Percentiles rank a stretch among this genome's conserved stretches.
Evolutionary conservation across 2,329 filamentous ascomycete genomes (phyloP).

Genomic region (Coniochaeta sp.): DNA sequence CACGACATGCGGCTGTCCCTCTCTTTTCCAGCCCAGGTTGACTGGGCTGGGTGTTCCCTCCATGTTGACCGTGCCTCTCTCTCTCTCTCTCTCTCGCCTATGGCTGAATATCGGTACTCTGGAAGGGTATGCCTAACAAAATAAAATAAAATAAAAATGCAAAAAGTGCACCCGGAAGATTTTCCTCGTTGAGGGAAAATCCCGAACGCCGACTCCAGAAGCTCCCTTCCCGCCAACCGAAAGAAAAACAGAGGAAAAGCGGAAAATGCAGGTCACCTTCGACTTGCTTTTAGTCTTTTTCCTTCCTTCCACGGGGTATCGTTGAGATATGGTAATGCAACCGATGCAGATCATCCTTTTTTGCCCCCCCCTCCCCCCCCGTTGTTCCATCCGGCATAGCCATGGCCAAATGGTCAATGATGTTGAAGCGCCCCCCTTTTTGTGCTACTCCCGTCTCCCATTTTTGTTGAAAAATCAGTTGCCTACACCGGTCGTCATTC

Average conservation of each 20-base stretch:
- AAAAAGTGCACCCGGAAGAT: not conserved
- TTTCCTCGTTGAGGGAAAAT: not conserved
- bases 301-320: constrained; percentile 24
- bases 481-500: too few species aligned
- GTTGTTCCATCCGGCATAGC: not conserved
- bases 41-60: not conserved
- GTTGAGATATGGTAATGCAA: constrained; percentile 23
- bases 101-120: not conserved
- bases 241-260: not conserved
- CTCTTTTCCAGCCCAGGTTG: not conserved
- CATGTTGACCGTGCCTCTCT: not conserved
- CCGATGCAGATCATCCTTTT: constrained; percentile 11
- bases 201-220: constrained; percentile 1
- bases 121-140: not conserved
- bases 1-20: not conserved
- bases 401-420: not conserved
- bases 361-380: constrained; percentile 5
- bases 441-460: constrained; percentile 4
- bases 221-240: not conserved
- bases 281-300: constrained; percentile 7
- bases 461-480: constrained; percentile 21
- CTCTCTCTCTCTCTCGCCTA: too few species aligned
- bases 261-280: not conserved
- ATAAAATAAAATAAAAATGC: not conserved
- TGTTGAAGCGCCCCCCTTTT: constrained; percentile 1